Conservation (phyloP, 768 basidiomycete genomes). For the Agrocybe pediades region DNA sequence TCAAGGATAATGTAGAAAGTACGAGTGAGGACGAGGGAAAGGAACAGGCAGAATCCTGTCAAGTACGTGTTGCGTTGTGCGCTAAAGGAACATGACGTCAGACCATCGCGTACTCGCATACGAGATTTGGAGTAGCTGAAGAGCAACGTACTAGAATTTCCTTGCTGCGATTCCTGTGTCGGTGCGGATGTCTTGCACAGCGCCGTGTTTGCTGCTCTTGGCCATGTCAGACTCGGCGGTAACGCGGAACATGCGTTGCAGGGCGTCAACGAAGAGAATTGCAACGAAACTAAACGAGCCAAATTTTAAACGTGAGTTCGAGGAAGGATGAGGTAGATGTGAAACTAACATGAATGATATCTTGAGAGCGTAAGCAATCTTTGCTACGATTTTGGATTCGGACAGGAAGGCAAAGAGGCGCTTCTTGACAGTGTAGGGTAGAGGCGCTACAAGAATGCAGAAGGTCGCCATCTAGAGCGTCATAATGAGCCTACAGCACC, state of each 20-base stretch:
- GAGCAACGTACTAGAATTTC: constrained; percentile 80
- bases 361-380: constrained; percentile 88
- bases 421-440: constrained; percentile 79
- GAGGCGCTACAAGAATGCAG: constrained; percentile 78
- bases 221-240: constrained; percentile 71
- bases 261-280: constrained; percentile 86
- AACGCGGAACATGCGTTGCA: constrained; percentile 90
- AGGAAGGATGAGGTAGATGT: constrained; percentile 7
- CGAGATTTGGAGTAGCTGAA: background rate
- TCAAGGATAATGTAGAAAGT: constrained; percentile 93
- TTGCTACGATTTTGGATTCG: constrained; percentile 71
- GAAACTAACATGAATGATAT: constrained; percentile 86
- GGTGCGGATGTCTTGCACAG: constrained; percentile 64
- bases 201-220: constrained; percentile 50
- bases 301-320: background rate
- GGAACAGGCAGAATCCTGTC: constrained; percentile 92
- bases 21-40: constrained; percentile 91
- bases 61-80: constrained; percentile 91
- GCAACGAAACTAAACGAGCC: constrained; percentile 70
- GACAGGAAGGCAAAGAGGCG: constrained; percentile 72
- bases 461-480: constrained; percentile 73
- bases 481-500: background rate
- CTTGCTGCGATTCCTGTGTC: constrained; percentile 91
- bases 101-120: too few species aligned
- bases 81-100: constrained; percentile 37